Conservation (phyloP, 2,329 filamentous ascomycete species). For the Hymenoscyphus occultus region DNA sequence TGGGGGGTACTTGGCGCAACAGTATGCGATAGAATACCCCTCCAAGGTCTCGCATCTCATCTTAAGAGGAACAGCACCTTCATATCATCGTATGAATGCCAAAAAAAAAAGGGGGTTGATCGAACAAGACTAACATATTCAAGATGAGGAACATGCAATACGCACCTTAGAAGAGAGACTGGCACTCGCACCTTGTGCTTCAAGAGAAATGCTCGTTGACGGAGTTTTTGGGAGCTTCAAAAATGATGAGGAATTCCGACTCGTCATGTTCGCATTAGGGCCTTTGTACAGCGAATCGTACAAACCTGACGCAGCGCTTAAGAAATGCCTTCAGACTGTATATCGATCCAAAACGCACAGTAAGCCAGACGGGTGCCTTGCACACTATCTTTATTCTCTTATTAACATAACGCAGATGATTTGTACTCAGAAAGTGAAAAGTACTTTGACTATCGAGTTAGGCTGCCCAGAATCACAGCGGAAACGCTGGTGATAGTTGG, state of each 20-base stretch:
- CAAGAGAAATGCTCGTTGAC: conserved; percentile 38
- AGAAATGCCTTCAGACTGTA: conserved; percentile 32
- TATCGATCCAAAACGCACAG: conserved; percentile 41
- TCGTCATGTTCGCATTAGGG: conserved; percentile 40
- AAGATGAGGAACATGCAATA: conserved; percentile 39
- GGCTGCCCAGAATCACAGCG: conserved; percentile 34
- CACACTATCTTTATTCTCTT: neutral
- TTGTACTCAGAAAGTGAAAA: conserved; percentile 39
- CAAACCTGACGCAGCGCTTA: conserved; percentile 37
- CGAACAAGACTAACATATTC: neutral
- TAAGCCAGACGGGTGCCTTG: conserved; percentile 20
- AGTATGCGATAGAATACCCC: conserved; percentile 41
- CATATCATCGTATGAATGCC: conserved; percentile 37
- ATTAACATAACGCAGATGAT: conserved; percentile 30
- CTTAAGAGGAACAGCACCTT: conserved; percentile 39
- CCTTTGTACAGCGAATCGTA: conserved; percentile 40
- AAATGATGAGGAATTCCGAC: conserved; percentile 40
- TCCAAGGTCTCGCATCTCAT: conserved; percentile 36
- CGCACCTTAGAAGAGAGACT: conserved; percentile 36
- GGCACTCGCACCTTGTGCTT: conserved; percentile 38
- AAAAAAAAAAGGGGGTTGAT: neutral
- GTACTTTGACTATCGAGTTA: conserved; percentile 40
- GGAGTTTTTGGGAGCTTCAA: conserved; percentile 41
- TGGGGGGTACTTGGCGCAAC: conserved; percentile 41
- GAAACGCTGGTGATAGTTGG: conserved; percentile 40